phyloP scores from a whole-genome alignment of 2,329 filamentous ascomycete genomes.

The Fusarium duplospermum region DNA sequence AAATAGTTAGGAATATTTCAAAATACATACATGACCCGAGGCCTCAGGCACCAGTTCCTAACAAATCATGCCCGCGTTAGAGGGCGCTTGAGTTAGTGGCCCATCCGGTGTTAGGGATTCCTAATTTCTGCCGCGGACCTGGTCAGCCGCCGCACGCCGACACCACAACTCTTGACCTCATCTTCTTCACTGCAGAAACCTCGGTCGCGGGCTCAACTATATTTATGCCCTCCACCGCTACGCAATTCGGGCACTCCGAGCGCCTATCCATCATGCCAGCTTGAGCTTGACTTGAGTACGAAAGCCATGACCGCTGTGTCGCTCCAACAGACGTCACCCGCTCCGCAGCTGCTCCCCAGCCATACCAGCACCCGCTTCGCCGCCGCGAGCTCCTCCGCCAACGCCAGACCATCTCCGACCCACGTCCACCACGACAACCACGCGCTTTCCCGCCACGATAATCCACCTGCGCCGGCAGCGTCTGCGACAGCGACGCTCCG shows the following conservation, averaged over 20 bases:
- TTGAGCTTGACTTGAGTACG: slow-evolving; percentile 32
- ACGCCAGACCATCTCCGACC: slow-evolving; percentile 37
- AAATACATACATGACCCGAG: background rate
- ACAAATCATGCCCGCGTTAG: background rate
- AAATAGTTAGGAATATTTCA: background rate
- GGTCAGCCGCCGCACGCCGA: slow-evolving; percentile 40
- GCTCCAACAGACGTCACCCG: slow-evolving; percentile 44
- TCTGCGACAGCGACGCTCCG: slow-evolving; percentile 28
- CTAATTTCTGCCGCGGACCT: slow-evolving; percentile 42
- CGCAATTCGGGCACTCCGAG: slow-evolving; percentile 16
- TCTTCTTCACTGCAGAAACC: slow-evolving; percentile 19
- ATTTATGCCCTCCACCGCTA: background rate
- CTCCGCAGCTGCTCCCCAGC: slow-evolving; percentile 38
- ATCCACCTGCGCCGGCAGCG: slow-evolving; percentile 28
- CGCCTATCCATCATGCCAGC: slow-evolving; percentile 38
- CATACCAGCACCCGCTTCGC: slow-evolving; percentile 28
- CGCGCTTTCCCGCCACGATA: slow-evolving; percentile 35
- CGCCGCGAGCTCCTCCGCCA: slow-evolving; percentile 41
- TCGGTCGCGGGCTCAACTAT: background rate
- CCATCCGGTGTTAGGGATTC: slow-evolving; percentile 33
- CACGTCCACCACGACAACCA: slow-evolving; percentile 35
- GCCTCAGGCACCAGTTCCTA: background rate
- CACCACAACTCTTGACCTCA: slow-evolving; percentile 29
- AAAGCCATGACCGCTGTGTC: slow-evolving; percentile 42
- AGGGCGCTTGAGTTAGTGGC: slow-evolving; percentile 3